These are phyloP conservation scores for Globisporangium irregulare DNA, from an alignment of 352 stramenopile genomes.

Conservation along the genomic window DNA sequence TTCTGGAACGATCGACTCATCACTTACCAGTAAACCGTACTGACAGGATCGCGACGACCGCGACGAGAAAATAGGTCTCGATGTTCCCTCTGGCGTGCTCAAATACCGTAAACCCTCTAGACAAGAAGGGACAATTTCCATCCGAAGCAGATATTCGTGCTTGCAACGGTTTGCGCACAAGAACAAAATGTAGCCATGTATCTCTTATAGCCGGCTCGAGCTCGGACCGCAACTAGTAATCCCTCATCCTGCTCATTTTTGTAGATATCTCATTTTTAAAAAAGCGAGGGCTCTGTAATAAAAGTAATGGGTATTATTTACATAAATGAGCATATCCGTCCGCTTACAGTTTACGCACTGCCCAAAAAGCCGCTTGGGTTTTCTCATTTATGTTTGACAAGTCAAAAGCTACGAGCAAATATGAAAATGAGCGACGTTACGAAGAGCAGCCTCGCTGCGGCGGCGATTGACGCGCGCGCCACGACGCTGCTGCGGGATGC, in stretches of 20 bases:
- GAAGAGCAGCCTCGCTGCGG: background rate
- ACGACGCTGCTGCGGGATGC: conserved; percentile 41
- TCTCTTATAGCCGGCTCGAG: background rate
- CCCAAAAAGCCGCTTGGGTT: background rate
- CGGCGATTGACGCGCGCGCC: conserved; percentile 29
- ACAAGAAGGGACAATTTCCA: conserved; percentile 7
- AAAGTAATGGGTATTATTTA: too few relatives aligned
- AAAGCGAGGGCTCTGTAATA: too few relatives aligned
- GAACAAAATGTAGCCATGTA: background rate
- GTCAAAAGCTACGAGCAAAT: background rate
- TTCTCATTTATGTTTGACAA: background rate
- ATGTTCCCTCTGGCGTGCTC: background rate
- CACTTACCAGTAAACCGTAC: conserved; percentile 4
- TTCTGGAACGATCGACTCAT: background rate
- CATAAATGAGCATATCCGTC: background rate
- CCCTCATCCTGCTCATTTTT: background rate
- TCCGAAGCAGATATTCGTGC: background rate
- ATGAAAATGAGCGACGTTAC: background rate
- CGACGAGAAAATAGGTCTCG: background rate
- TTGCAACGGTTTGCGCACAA: conserved; percentile 18
- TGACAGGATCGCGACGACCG: conserved; percentile 1
- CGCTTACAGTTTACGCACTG: background rate
- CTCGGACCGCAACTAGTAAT: background rate
- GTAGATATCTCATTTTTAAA: too few relatives aligned
- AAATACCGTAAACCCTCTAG: background rate